Percentiles rank a stretch among this genome's conserved stretches.
These are phyloP conservation scores for Albophoma yamanashiensis DNA, from an alignment of 2,329 filamentous ascomycete genomes.

Conservation along the genomic window DNA sequence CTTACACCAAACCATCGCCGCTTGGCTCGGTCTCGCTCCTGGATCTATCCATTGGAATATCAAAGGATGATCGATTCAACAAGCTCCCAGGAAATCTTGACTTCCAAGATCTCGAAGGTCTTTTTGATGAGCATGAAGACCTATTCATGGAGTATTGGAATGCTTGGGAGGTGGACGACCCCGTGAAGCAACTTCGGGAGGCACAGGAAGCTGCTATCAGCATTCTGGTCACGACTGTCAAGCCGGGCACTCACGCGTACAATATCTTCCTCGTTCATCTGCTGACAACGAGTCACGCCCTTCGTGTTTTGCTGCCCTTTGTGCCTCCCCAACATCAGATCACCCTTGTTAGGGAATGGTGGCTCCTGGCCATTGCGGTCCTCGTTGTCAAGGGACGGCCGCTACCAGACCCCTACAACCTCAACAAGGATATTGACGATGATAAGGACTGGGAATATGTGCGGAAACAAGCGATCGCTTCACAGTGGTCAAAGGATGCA, in stretches of 20 bases:
- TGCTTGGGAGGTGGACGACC: constrained; percentile 64
- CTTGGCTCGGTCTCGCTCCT: constrained; percentile 52
- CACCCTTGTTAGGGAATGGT: constrained; percentile 74
- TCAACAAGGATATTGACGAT: constrained; percentile 47
- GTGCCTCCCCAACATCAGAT: constrained; percentile 65
- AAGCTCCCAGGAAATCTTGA: constrained; percentile 49
- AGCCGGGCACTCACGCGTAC: constrained; percentile 51
- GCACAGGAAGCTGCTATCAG: constrained; percentile 53
- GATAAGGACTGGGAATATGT: constrained; percentile 69
- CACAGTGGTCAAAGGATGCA: constrained; percentile 58
- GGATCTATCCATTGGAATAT: constrained; percentile 61
- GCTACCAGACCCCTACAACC: constrained; percentile 52
- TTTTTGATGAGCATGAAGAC: constrained; percentile 60
- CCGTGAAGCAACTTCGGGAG: constrained; percentile 63
- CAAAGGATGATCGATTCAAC: constrained; percentile 59
- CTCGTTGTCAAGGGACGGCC: constrained; percentile 72
- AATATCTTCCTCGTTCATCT: constrained; percentile 79
- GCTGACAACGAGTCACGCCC: constrained; percentile 76
- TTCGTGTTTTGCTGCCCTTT: constrained; percentile 73
- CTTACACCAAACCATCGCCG: constrained; percentile 55
- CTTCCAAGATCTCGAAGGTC: constrained; percentile 49
- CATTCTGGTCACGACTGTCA: constrained; percentile 50
- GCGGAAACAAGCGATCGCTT: constrained; percentile 57
- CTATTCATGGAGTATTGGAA: constrained; percentile 84
- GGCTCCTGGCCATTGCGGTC: constrained; percentile 67